Conservation (phyloP, 106 monocot species). For the Apostasia ramifera region DNA sequence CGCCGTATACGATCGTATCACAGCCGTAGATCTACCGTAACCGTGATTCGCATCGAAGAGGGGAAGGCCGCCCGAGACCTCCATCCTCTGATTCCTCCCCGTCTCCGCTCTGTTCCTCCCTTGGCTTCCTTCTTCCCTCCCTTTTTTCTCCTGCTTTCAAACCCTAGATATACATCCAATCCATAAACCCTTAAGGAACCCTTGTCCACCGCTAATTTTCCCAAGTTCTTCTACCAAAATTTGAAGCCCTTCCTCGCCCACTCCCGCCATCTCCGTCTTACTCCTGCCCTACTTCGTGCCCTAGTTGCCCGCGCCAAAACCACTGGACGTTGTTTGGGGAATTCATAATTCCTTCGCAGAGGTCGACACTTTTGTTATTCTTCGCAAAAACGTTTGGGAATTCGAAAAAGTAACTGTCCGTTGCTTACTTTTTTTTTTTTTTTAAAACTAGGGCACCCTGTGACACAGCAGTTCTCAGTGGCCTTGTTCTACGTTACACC, state of each 20-base stretch:
- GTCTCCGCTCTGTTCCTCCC: neutral
- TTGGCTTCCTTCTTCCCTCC: slow-evolving; percentile 13
- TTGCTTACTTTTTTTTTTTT: neutral
- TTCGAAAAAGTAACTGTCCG: slow-evolving; percentile 2
- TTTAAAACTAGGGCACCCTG: slow-evolving; percentile 22
- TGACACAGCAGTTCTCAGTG: neutral
- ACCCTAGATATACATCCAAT: slow-evolving; percentile 13
- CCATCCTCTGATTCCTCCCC: neutral
- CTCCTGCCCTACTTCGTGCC: slow-evolving; percentile 19
- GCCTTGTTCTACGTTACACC: neutral
- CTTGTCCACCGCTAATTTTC: neutral
- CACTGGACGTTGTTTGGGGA: neutral
- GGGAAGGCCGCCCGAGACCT: neutral
- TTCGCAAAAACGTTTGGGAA: neutral
- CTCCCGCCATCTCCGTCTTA: neutral
- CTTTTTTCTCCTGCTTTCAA: slow-evolving; percentile 8
- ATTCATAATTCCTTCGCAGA: neutral
- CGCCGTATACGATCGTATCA: slow-evolving; percentile 6
- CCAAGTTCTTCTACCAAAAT: neutral
- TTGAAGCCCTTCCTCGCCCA: neutral
- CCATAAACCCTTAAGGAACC: slow-evolving; percentile 10
- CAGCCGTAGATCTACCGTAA: slow-evolving; percentile 10
- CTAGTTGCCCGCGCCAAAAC: neutral
- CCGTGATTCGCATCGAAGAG: slow-evolving; percentile 2
- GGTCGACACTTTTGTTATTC: neutral